Evolutionary conservation across 1,284 basidiomycete genomes (phyloP).

Genomic region (Ganoderma lingzhi): DNA sequence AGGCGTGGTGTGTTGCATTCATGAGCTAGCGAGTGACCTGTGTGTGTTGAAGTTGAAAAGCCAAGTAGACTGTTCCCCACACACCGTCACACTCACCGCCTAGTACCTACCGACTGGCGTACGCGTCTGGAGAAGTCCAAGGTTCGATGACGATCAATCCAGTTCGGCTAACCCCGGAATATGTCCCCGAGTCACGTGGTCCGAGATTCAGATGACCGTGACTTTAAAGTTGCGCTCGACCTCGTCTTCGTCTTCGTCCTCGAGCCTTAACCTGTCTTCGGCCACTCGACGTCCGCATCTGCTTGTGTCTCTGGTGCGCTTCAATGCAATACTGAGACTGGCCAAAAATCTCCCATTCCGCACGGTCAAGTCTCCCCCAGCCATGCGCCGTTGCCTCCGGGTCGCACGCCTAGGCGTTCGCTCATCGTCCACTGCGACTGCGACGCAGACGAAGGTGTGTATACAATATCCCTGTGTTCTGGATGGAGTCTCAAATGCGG

Average conservation of each 20-base stretch:
- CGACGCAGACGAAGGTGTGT: constrained; percentile 27
- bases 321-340: constrained; percentile 16
- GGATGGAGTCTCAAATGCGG: neutral
- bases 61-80: neutral
- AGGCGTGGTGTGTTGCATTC: constrained; percentile 56
- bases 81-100: neutral
- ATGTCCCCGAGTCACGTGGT: constrained; percentile 3
- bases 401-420: constrained; percentile 28
- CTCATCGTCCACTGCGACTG: constrained; percentile 25
- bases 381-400: constrained; percentile 27
- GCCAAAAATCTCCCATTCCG: neutral
- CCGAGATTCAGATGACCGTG: neutral
- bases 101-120: no score
- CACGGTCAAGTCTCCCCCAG: neutral
- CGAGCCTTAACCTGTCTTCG: constrained; percentile 1
- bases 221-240: neutral
- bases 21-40: constrained; percentile 18
- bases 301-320: constrained; percentile 11
- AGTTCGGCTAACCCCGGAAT: neutral
- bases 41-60: neutral
- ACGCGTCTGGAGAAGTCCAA: neutral
- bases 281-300: neutral
- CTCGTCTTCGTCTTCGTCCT: constrained; percentile 1
- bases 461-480: neutral
- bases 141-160: neutral